Evolutionary conservation across 179 eudicot species (phyloP).

Genomic region (Heliamphora pulchella): DNA sequence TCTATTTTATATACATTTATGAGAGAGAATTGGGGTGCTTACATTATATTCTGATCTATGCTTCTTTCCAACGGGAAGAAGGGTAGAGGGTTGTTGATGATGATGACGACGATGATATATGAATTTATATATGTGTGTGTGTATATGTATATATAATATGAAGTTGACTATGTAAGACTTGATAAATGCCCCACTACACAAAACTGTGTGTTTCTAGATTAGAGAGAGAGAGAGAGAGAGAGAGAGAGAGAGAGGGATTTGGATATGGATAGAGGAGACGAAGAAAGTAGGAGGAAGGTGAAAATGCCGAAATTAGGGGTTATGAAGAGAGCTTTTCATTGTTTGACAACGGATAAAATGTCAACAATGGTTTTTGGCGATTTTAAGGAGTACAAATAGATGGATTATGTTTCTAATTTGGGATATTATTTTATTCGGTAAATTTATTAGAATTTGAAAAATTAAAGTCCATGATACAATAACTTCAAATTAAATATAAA

Average conservation of each 20-base stretch:
- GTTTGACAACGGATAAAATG: not conserved
- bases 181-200: not conserved
- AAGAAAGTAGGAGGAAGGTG: not conserved
- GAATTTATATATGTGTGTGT: not conserved
- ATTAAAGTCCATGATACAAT: too few species aligned
- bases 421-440: too few species aligned
- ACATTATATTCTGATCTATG: constrained; percentile 4
- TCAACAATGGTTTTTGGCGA: not conserved
- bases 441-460: too few species aligned
- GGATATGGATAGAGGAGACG: constrained; percentile 14
- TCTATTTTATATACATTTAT: too few species aligned
- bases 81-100: not conserved
- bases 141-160: not conserved
- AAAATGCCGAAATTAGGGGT: constrained; percentile 10
- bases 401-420: not conserved
- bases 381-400: too few species aligned
- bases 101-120: not conserved
- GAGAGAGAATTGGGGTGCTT: not conserved
- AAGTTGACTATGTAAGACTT: not conserved
- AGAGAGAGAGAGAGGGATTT: not conserved
- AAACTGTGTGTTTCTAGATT: not conserved
- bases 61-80: not conserved
- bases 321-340: not conserved
- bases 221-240: not conserved
- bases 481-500: too few species aligned